Conservation (phyloP, 176 grass and related monocot genomes). For the Eragrostis curvula region DNA sequence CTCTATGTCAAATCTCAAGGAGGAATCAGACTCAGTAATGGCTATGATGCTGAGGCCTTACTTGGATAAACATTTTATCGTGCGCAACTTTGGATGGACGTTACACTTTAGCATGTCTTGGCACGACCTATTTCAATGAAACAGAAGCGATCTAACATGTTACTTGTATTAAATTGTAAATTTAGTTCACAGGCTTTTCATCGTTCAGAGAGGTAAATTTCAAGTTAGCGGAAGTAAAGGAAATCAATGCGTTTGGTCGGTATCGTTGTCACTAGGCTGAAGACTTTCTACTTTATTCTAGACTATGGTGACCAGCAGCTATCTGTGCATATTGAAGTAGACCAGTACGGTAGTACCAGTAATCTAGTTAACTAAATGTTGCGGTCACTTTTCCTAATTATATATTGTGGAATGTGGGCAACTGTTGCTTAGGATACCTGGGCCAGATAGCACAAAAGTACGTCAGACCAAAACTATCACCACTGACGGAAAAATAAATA, state of each 20-base stretch:
- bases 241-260: not conserved
- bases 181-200: conserved; percentile 17
- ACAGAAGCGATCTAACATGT: conserved; percentile 47
- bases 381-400: conserved; percentile 11
- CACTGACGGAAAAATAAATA: conserved; percentile 21
- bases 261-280: conserved; percentile 4
- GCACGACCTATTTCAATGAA: conserved; percentile 43
- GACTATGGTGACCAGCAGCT: conserved; percentile 15
- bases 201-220: conserved; percentile 33
- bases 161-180: conserved; percentile 37
- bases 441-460: conserved; percentile 34
- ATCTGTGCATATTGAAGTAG: not conserved
- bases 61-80: conserved; percentile 42
- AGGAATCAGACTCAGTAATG: conserved; percentile 15
- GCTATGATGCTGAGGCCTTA: conserved; percentile 28
- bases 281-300: conserved; percentile 23
- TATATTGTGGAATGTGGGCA: conserved; percentile 11
- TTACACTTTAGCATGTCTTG: conserved; percentile 39
- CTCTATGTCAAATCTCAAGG: conserved; percentile 33
- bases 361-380: not conserved
- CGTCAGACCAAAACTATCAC: conserved; percentile 33
- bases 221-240: conserved; percentile 9
- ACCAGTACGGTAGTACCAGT: conserved; percentile 6
- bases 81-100: conserved; percentile 32
- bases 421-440: conserved; percentile 23